These are phyloP conservation scores for Lactifluus subvellereus DNA, from an alignment of 768 basidiomycete genomes.

Conservation along the genomic window DNA sequence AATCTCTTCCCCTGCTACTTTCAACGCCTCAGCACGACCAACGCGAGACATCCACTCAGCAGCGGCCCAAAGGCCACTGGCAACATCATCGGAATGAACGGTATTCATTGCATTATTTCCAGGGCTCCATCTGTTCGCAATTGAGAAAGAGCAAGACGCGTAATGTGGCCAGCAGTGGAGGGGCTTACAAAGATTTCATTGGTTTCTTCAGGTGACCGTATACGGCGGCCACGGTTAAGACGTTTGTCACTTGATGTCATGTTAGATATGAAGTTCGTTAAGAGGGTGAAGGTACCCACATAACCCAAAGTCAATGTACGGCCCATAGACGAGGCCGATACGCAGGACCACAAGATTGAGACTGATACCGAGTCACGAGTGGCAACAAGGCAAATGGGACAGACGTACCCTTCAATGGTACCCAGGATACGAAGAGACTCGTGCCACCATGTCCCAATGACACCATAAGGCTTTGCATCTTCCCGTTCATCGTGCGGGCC, in stretches of 20 bases:
- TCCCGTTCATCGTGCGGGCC: constrained; percentile 64
- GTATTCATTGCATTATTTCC: constrained; percentile 72
- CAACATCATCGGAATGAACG: constrained; percentile 72
- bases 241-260: constrained; percentile 49
- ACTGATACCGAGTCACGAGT: constrained; percentile 33
- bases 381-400: constrained; percentile 5
- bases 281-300: constrained; percentile 16
- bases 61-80: constrained; percentile 69
- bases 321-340: constrained; percentile 72
- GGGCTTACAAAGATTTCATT: constrained; percentile 73
- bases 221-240: constrained; percentile 69
- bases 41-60: constrained; percentile 67
- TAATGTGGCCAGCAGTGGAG: constrained; percentile 2
- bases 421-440: constrained; percentile 72
- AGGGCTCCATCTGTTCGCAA: constrained; percentile 59
- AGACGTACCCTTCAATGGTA: constrained; percentile 60
- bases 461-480: constrained; percentile 62
- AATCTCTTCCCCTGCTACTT: constrained; percentile 61
- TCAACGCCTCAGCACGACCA: constrained; percentile 60
- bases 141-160: background rate
- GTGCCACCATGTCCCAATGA: constrained; percentile 83
- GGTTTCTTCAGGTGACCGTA: constrained; percentile 80
- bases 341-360: constrained; percentile 78
- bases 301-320: constrained; percentile 63
- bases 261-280: background rate